Evolutionary conservation across 164 flowering plant genomes (phyloP).

Genomic region (Warburgia ugandensis): DNA sequence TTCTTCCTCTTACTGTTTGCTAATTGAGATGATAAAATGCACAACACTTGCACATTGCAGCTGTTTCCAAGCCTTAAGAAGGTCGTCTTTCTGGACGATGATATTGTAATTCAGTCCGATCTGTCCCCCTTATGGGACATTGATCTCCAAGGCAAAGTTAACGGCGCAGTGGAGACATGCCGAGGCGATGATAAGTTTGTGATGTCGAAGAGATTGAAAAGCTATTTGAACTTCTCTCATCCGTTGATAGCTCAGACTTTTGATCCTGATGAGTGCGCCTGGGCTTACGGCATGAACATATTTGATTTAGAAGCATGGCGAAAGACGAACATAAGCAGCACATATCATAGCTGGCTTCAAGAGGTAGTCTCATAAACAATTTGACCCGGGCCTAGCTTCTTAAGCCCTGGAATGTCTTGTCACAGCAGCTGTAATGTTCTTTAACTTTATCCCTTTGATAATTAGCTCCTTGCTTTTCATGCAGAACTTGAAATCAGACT

Average conservation of each 20-base stretch:
- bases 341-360: conserved; percentile 80
- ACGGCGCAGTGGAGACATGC: conserved; percentile 98
- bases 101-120: conserved; percentile 84
- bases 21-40: neutral
- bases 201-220: conserved; percentile 83
- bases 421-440: too few species aligned
- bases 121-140: conserved; percentile 91
- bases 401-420: too few species aligned
- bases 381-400: too few species aligned
- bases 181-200: conserved; percentile 84
- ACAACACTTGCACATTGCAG: conserved; percentile 35
- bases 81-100: conserved; percentile 93
- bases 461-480: neutral
- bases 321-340: conserved; percentile 67
- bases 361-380: too few species aligned
- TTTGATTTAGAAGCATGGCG: conserved; percentile 92
- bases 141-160: conserved; percentile 82
- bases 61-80: conserved; percentile 82
- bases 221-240: conserved; percentile 92
- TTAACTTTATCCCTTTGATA: too few species aligned
- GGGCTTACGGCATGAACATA: conserved; percentile 99
- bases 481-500: conserved; percentile 92
- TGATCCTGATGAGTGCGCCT: conserved; percentile 82
- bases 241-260: conserved; percentile 64
- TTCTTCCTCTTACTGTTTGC: neutral